A percentile compares a stretch with the other conserved stretches of the same genome.
Conservation (phyloP, 73 alveolate genomes). For the Paramecium caudatum region DNA sequence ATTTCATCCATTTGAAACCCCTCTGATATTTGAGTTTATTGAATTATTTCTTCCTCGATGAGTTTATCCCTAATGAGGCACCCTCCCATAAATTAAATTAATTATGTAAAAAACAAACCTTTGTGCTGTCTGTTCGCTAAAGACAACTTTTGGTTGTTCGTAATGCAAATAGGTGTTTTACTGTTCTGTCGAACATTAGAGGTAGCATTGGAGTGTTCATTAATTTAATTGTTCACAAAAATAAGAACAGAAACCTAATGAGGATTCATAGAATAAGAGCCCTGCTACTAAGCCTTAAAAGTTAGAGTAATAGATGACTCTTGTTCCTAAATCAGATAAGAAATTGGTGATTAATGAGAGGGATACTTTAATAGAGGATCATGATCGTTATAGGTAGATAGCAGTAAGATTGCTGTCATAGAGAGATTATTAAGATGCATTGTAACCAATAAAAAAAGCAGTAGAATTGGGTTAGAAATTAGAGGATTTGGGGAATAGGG, state of each 20-base stretch:
- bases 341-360: slow-evolving; percentile 34
- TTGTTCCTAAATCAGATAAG: slow-evolving; percentile 24
- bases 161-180: slow-evolving; percentile 60
- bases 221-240: neutral
- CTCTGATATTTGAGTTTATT: neutral
- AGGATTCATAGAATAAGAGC: neutral
- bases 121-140: slow-evolving; percentile 41
- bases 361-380: slow-evolving; percentile 43
- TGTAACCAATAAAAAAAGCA: slow-evolving; percentile 3
- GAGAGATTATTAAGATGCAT: slow-evolving; percentile 46
- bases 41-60: neutral
- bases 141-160: slow-evolving; percentile 62
- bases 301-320: neutral
- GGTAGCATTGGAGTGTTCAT: slow-evolving; percentile 40
- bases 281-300: slow-evolving; percentile 30
- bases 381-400: slow-evolving; percentile 55
- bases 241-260: neutral
- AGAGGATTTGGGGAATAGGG: slow-evolving; percentile 5
- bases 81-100: no score
- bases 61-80: neutral
- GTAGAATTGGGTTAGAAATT: slow-evolving; percentile 30
- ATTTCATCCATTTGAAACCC: neutral
- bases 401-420: slow-evolving; percentile 47
- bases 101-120: neutral
- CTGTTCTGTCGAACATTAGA: slow-evolving; percentile 61